Evolutionary conservation across 495 filamentous ascomycete genomes (phyloP), one percentile per base, ranked within the genome.

Genomic region (Aspergillus bertholletiae): DNA sequence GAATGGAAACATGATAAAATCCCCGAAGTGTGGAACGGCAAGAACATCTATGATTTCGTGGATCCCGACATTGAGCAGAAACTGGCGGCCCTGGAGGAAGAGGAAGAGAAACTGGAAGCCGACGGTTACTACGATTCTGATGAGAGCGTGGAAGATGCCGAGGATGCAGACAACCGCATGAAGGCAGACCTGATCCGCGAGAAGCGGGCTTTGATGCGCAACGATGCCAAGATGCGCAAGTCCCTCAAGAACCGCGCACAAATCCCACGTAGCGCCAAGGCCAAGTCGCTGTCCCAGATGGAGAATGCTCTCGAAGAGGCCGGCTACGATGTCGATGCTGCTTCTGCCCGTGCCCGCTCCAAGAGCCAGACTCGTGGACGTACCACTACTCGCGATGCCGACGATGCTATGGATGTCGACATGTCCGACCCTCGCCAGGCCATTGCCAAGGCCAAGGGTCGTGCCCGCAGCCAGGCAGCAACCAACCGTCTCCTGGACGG

Each of bases 1-100:
- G 88, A 94, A 15, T 97, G 93, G 94, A 96, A 95, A 68, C 80
- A 96, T 65, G 94, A 98, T 76, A 93, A 88, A 72, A 87, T 97
- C 12, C 95, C 95, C 23, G 95, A 98, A 69, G 77, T 93, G 37
- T 87, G 88, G 74, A 85, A 96, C 61, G 94, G 94, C 66, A 90
- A 89, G 79, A 97, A 98, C 72, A 89, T 98, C 28, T 91, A 90
- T 77, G 94, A 98, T 68, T 98, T 87, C 68, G 85, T 97, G 66
- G 94, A 97, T 60, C 92, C 94, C 0, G 94, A 98, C 54, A 97
- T 98, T 70, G 94, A 96, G 60, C 79, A 81, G 54, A 97, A 93
- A 74, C 80, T 98, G 35, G 85, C 85, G 24, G 90, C 91, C 41
- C 79, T 98, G 34, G 94, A 98, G 69, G 92, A 90, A 52, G 94